phyloP scores from a whole-genome alignment of 164 flowering plant species.

The Cinnamomum chago region DNA sequence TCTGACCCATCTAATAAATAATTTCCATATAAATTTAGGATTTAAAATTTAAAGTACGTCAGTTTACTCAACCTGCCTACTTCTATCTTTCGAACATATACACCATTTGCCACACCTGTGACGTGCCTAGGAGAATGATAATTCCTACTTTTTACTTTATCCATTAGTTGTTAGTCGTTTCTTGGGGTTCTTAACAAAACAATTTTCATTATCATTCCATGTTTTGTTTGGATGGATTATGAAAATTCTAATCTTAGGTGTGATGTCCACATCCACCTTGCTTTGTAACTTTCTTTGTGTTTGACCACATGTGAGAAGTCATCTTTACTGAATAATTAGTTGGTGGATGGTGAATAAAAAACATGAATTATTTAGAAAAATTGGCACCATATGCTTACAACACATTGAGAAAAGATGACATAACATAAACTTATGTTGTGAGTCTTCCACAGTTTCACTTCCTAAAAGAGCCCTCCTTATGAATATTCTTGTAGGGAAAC shows the following conservation, averaged over 20 bases:
- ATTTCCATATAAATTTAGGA: too few species aligned
- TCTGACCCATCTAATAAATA: too few species aligned
- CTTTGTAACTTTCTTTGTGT: neutral
- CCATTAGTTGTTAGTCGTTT: neutral
- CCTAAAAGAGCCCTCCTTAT: too few species aligned
- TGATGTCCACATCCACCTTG: neutral
- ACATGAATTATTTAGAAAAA: neutral
- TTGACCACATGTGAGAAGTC: neutral
- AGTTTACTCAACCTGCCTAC: too few species aligned
- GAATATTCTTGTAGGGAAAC: too few species aligned
- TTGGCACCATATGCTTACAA: neutral
- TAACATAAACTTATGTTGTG: neutral
- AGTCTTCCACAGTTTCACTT: too few species aligned
- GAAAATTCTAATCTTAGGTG: neutral
- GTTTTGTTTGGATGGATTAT: neutral
- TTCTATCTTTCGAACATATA: too few species aligned
- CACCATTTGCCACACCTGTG: too few species aligned
- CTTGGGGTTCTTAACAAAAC: neutral
- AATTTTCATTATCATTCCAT: constrained; percentile 1
- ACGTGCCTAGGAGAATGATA: neutral
- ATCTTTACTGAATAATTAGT: neutral
- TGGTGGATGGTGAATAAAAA: neutral
- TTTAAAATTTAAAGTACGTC: too few species aligned
- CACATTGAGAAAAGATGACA: neutral
- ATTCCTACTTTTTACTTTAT: neutral